Evolutionary conservation across 768 basidiomycete genomes (phyloP).

Genomic region (Podaxis sp.): DNA sequence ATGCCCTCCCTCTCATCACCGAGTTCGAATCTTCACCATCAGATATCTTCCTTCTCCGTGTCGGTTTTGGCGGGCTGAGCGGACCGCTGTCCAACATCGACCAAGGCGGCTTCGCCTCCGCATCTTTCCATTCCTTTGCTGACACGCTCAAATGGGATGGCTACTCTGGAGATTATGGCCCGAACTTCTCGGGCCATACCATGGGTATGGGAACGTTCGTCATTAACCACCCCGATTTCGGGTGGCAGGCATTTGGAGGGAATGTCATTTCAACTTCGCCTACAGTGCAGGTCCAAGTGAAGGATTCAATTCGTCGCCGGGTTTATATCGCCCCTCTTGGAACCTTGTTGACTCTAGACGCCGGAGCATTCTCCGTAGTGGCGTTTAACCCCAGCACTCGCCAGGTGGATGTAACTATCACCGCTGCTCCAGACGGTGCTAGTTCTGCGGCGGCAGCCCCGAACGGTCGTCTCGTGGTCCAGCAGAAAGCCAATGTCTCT

Average conservation of each 20-base stretch:
- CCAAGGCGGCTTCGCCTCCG: constrained; percentile 54
- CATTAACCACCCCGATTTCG: constrained; percentile 54
- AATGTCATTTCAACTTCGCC: constrained; percentile 41
- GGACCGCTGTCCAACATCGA: constrained; percentile 59
- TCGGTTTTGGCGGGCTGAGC: constrained; percentile 51
- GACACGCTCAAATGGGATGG: constrained; percentile 59
- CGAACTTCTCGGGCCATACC: constrained; percentile 55
- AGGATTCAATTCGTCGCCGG: constrained; percentile 48
- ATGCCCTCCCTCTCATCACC: constrained; percentile 52
- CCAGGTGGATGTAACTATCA: constrained; percentile 41
- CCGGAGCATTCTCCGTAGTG: constrained; percentile 49
- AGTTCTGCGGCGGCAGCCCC: constrained; percentile 44
- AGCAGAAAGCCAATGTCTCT: constrained; percentile 39
- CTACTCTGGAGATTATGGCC: constrained; percentile 61
- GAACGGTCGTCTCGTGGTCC: constrained; percentile 43
- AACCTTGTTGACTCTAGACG: constrained; percentile 45
- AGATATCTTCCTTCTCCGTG: constrained; percentile 51
- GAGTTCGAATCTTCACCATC: constrained; percentile 46
- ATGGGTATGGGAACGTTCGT: constrained; percentile 50
- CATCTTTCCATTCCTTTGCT: constrained; percentile 60
- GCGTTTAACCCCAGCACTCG: constrained; percentile 37
- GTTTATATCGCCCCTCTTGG: constrained; percentile 54
- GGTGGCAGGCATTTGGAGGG: constrained; percentile 63
- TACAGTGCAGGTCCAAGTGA: constrained; percentile 41
- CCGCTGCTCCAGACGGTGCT: constrained; percentile 37